Conservation (phyloP, 805 yeast genomes). For the Priceomyces fermenticarens region DNA sequence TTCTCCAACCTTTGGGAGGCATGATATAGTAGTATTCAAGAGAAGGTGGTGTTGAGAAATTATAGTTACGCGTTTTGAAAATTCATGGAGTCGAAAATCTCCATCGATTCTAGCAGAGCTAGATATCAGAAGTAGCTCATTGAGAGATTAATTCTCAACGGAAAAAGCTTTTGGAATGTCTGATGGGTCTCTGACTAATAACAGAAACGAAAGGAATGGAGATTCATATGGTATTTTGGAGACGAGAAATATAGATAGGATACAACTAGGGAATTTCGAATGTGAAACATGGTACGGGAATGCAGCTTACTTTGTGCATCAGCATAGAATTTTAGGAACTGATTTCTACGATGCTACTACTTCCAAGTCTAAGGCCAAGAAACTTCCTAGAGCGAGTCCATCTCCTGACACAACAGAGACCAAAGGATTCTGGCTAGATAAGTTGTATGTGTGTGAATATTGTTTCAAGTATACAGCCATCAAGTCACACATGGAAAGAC, state of each 20-base stretch:
- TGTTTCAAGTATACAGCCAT: slow-evolving; percentile 79
- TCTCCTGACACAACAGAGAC: neutral
- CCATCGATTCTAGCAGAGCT: neutral
- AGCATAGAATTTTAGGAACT: slow-evolving; percentile 45
- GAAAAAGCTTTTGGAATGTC: too few species aligned
- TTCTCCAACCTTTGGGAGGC: slow-evolving; percentile 93
- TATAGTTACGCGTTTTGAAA: neutral
- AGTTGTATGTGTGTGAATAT: slow-evolving; percentile 67
- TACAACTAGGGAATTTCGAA: slow-evolving; percentile 64
- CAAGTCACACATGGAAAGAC: slow-evolving; percentile 45
- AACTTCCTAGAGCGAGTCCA: slow-evolving; percentile 10
- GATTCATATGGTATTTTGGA: slow-evolving; percentile 61
- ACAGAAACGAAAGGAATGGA: slow-evolving; percentile 17
- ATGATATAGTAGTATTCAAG: slow-evolving; percentile 29
- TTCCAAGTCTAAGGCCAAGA: slow-evolving; percentile 10
- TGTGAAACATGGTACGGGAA: slow-evolving; percentile 89
- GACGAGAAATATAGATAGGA: slow-evolving; percentile 59
- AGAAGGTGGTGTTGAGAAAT: neutral
- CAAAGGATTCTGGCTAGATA: slow-evolving; percentile 50
- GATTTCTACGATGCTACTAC: slow-evolving; percentile 18
- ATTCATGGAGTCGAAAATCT: neutral
- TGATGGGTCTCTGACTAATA: too few species aligned
- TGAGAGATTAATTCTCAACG: too few species aligned
- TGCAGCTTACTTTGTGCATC: slow-evolving; percentile 60
- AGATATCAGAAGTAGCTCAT: neutral